phyloP scores from a whole-genome alignment of 495 filamentous ascomycete species.

The Tuber borchii region DNA sequence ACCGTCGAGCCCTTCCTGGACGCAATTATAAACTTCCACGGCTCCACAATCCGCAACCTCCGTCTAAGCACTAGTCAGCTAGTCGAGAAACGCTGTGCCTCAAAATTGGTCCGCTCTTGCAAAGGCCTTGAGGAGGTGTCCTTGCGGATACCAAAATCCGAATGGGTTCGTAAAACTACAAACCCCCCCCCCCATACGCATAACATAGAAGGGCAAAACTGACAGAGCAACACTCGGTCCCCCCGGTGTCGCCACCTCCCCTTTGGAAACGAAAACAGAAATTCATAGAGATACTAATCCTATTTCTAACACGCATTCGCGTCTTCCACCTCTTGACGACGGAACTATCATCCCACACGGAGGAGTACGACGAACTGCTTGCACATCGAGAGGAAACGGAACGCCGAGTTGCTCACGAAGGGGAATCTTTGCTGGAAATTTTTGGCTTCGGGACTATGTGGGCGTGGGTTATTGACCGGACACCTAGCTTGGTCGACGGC shows the following conservation, averaged over 20 bases:
- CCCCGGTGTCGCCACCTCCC: not conserved
- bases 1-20: slow-evolving; percentile 12
- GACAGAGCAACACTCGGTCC: not conserved
- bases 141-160: slow-evolving; percentile 24
- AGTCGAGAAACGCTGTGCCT: slow-evolving; percentile 15
- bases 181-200: not conserved
- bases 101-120: slow-evolving; percentile 22
- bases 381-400: not conserved
- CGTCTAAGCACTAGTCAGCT: slow-evolving; percentile 19
- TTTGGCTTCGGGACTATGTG: slow-evolving; percentile 17
- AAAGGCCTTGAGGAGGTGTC: slow-evolving; percentile 22
- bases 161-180: slow-evolving; percentile 21
- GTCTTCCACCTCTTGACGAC: slow-evolving; percentile 19
- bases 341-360: slow-evolving; percentile 5
- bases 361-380: slow-evolving; percentile 12
- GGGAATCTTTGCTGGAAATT: slow-evolving; percentile 14
- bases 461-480: slow-evolving; percentile 9
- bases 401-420: slow-evolving; percentile 10
- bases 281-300: slow-evolving; percentile 23
- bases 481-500: slow-evolving; percentile 7
- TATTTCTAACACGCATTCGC: slow-evolving; percentile 23
- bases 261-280: slow-evolving; percentile 10
- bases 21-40: slow-evolving; percentile 22
- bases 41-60: slow-evolving; percentile 15
- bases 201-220: not conserved